Base-by-base conservation (phyloP, 176 grass and related monocot genomes). In the Aegilops umbellulata region DNA sequence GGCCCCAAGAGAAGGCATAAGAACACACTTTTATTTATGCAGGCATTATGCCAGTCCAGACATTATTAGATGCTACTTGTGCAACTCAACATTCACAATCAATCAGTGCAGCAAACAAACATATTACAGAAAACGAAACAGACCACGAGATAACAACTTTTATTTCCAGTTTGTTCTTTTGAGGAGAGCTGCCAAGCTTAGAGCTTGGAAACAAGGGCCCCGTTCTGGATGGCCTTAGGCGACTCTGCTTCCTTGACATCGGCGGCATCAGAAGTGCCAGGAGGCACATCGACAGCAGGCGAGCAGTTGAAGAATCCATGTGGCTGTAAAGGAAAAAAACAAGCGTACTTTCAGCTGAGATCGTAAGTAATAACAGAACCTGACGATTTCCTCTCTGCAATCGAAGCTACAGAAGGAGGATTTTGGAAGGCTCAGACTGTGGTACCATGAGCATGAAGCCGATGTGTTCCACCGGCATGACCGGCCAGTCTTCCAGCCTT, bases 221-320 rank as follows among this genome's bases (percentile, higher is more conserved):
- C 72, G 11, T 85, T 99, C 73, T 95, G 92, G 67, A 92, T 94
- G 79, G 86, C 70, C 85, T 99, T 99, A 13, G 97, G 79, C 22
- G 87, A 86, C 17, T 90, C 85, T 41, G 53, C 87, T 67, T 99
- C 97, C 90, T 99, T 99, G 31, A 87, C 65, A 19, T 94, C 97
- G 6, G 82, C 74, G 30, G 46, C 65, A 57, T 97, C 97, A 42
- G 83, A 89, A 8, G 86, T 49, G 74, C 86, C 82, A 1, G 94
- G 97, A 78, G 97, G 90, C 83, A 99, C 97, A 41, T 99, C 97
- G 3, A 99, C 90, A 0, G 97, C 92, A 22, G 97, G 90, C 16
- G 97, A 99, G 73, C 97, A 94, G 86, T 99, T 99, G 94, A 99
- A 99, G 94, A 99, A 99, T 77, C 97, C 97, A 42, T 99, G 94